Percentiles rank a stretch among this genome's conserved stretches.
Conservation (phyloP, 1,284 basidiomycete species). For the Leucoagaricus sp. region DNA sequence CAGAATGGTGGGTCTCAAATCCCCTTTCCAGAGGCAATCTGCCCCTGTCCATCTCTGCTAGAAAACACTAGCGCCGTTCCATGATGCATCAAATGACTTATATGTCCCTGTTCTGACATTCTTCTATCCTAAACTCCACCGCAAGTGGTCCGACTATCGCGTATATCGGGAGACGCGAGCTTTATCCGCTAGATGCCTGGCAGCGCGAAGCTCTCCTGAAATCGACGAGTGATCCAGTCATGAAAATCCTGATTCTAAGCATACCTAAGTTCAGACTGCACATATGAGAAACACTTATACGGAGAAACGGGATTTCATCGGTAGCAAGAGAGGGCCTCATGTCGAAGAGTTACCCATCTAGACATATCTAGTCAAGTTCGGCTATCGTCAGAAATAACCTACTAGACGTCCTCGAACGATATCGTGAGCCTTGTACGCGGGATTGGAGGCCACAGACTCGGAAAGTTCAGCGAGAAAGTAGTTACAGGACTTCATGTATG, state of each 20-base stretch:
- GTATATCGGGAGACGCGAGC: not conserved
- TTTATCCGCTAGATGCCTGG: not conserved
- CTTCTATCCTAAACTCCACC: slow-evolving; percentile 1
- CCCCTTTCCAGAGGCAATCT: not conserved
- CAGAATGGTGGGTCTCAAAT: not conserved
- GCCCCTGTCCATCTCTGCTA: not conserved
- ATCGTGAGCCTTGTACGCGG: no score
- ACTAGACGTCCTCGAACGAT: no score
- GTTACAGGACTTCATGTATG: no score
- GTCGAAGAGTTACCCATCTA: not conserved
- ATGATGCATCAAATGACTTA: not conserved
- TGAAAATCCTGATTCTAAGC: not conserved
- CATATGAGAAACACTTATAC: not conserved
- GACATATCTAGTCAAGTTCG: not conserved
- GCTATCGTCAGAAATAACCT: not conserved
- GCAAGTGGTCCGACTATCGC: not conserved
- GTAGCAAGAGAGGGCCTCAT: not conserved
- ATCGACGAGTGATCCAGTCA: not conserved
- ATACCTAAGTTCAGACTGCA: not conserved
- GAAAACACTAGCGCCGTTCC: not conserved
- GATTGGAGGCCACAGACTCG: not conserved
- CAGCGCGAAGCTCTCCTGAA: not conserved
- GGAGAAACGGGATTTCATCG: slow-evolving; percentile 11
- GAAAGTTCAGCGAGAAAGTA: not conserved
- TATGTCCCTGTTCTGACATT: not conserved